Conservation (phyloP, 1,284 basidiomycete genomes). For the Ustilago loliicola region DNA sequence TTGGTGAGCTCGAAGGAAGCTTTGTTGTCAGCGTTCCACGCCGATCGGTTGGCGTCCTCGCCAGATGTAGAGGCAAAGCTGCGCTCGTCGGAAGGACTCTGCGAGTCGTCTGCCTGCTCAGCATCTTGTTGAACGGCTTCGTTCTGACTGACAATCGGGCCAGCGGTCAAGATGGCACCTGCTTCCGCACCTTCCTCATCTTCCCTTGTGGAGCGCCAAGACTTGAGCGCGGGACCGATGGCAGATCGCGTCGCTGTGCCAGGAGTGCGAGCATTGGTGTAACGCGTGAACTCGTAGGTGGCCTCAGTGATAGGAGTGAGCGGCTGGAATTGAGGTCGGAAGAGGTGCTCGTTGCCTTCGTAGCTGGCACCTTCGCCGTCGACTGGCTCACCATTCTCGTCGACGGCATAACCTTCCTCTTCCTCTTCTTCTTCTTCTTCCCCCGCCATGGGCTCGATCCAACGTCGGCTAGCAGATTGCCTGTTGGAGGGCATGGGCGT, state of each 20-base stretch:
- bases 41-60: conserved; percentile 38
- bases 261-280: conserved; percentile 54
- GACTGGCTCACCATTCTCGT: conserved; percentile 28
- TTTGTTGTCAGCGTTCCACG: conserved; percentile 43
- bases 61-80: conserved; percentile 41
- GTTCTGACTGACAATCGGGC: conserved; percentile 19
- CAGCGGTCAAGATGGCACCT: conserved; percentile 21
- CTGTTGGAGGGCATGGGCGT: conserved; percentile 47
- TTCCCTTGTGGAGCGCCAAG: conserved; percentile 13
- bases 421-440: conserved; percentile 55
- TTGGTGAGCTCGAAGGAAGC: conserved; percentile 50
- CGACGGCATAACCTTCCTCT: conserved; percentile 31
- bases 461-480: conserved; percentile 46
- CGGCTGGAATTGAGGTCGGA: conserved; percentile 56
- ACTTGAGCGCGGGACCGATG: conserved; percentile 27
- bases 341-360: conserved; percentile 37
- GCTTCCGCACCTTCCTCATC: conserved; percentile 11
- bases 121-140: neutral
- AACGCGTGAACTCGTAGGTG: conserved; percentile 61
- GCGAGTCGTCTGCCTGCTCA: conserved; percentile 30
- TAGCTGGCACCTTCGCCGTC: conserved; percentile 18
- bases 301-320: conserved; percentile 66
- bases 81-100: conserved; percentile 37
- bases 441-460: conserved; percentile 48
- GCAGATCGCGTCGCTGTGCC: conserved; percentile 46